phyloP scores from a whole-genome alignment of 495 filamentous ascomycete genomes.

The Pseudoneurospora amorphoporcata region DNA sequence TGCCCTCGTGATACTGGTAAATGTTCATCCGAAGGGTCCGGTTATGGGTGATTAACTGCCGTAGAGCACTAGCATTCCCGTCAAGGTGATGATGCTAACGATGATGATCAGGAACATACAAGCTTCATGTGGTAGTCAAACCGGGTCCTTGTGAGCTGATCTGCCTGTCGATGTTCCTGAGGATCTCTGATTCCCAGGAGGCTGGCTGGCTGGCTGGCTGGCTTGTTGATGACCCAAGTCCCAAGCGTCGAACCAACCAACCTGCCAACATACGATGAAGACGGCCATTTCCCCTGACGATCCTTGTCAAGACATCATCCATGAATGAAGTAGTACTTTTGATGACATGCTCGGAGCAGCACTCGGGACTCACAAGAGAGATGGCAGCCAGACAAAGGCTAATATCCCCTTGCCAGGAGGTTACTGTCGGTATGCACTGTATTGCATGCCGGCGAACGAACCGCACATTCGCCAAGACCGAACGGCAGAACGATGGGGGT shows the following conservation, averaged over 20 bases:
- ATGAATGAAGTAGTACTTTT: not conserved
- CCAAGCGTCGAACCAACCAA: not conserved
- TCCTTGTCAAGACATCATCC: not conserved
- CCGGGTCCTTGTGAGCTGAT: not conserved
- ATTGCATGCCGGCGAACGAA: not conserved
- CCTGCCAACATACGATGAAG: not conserved
- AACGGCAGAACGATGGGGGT: not conserved
- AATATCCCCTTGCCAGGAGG: not conserved
- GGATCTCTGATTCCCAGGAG: not conserved
- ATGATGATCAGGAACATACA: not conserved
- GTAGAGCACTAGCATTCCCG: not conserved
- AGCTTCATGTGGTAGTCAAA: not conserved
- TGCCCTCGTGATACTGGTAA: not conserved
- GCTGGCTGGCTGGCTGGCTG: not conserved
- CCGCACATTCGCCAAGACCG: not conserved
- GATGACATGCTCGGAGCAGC: not conserved
- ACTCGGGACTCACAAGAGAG: not conserved
- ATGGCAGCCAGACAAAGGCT: not conserved
- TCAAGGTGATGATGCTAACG: not conserved
- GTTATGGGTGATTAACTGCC: not conserved
- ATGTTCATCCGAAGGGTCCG: not conserved
- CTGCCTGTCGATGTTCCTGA: not conserved
- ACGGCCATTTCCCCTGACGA: not conserved
- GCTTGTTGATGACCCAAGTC: not conserved
- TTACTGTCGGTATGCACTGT: not conserved